Evolutionary conservation across 2,329 filamentous ascomycete species (phyloP).

Genomic region (Penicillium janthinellum): DNA sequence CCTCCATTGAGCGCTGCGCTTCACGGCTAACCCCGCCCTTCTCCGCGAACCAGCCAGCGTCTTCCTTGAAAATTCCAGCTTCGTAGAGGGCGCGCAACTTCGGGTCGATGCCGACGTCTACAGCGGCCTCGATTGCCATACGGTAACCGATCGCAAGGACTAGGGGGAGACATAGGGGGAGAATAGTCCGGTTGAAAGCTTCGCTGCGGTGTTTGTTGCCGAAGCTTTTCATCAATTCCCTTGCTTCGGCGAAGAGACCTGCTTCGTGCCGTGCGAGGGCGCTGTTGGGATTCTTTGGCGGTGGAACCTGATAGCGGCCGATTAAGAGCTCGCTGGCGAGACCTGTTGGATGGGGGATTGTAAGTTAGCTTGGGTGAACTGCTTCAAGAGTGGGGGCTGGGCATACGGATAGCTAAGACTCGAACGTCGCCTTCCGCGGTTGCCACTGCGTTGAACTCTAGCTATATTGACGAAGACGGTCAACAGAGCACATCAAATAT

Average conservation of each 20-base stretch:
- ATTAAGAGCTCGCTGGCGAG: slow-evolving; percentile 30
- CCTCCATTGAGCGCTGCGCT: slow-evolving; percentile 15
- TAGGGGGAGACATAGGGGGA: not conserved
- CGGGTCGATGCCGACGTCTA: not conserved
- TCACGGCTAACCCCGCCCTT: slow-evolving; percentile 8
- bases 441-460: not conserved
- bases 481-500: not conserved
- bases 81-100: slow-evolving; percentile 6
- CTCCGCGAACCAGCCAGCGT: slow-evolving; percentile 12
- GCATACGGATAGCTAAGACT: slow-evolving; percentile 26
- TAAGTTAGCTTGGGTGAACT: not conserved
- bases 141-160: slow-evolving; percentile 6
- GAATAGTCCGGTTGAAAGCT: slow-evolving; percentile 3
- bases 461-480: not conserved
- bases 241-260: slow-evolving; percentile 20
- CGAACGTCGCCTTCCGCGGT: slow-evolving; percentile 25
- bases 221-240: not conserved
- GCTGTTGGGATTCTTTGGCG: slow-evolving; percentile 9
- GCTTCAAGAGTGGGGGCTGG: not conserved
- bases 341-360: slow-evolving; percentile 14
- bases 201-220: slow-evolving; percentile 4
- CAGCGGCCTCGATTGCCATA: slow-evolving; percentile 9
- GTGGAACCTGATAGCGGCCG: slow-evolving; percentile 26
- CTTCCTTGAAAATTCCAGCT: slow-evolving; percentile 7
- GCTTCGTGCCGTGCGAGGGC: slow-evolving; percentile 27